Evolutionary conservation across 305 asterid genomes (phyloP).

Genomic region (Fraxinus floribunda): DNA sequence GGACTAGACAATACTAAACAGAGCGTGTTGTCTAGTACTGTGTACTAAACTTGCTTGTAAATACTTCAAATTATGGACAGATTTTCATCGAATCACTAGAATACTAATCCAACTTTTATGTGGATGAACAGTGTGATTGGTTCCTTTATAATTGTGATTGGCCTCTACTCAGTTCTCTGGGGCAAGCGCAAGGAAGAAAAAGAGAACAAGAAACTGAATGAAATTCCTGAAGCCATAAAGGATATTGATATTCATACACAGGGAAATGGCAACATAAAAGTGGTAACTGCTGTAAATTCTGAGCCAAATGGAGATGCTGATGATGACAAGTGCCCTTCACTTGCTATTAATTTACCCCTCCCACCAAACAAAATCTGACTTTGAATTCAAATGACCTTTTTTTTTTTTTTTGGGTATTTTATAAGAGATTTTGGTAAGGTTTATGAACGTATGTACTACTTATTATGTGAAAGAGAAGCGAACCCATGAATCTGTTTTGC

Average conservation of each 20-base stretch:
- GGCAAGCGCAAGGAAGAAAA: slow-evolving; percentile 50
- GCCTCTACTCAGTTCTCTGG: slow-evolving; percentile 51
- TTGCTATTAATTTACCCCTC: slow-evolving; percentile 33
- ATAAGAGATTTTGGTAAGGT: slow-evolving; percentile 26
- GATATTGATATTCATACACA: slow-evolving; percentile 15
- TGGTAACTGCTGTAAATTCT: not conserved
- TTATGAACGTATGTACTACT: slow-evolving; percentile 26
- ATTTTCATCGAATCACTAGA: not conserved
- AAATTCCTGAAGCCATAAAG: slow-evolving; percentile 43
- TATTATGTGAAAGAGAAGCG: slow-evolving; percentile 17
- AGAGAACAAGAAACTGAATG: slow-evolving; percentile 19
- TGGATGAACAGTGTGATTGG: slow-evolving; percentile 42
- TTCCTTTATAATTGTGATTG: slow-evolving; percentile 38
- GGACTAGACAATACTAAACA: not conserved
- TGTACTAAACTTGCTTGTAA: not conserved
- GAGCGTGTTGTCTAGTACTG: not conserved
- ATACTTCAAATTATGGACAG: not conserved
- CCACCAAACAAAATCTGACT: slow-evolving; percentile 25
- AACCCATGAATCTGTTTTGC: slow-evolving; percentile 14
- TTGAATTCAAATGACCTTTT: not conserved
- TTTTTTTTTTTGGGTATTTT: not conserved
- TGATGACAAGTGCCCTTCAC: slow-evolving; percentile 22
- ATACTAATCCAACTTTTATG: not conserved
- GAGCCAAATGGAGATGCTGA: not conserved
- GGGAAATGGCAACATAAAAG: slow-evolving; percentile 12